These are phyloP conservation scores for Grigorovia yakushimaensis DNA, from an alignment of 805 yeast species.

Conservation along the genomic window DNA sequence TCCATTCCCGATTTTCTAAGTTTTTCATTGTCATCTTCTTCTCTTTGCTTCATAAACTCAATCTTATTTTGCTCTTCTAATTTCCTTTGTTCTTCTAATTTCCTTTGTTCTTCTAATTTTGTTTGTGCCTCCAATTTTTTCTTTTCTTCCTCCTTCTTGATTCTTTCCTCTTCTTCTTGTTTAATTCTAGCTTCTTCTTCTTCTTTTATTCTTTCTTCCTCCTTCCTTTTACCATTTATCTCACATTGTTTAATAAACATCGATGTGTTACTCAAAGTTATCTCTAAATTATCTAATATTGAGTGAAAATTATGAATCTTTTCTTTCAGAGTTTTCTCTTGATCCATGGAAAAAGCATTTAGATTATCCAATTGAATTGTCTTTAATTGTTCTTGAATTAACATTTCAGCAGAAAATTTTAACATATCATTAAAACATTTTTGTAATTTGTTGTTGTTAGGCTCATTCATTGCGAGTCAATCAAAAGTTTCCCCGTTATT, in stretches of 20 bases:
- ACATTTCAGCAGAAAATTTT: conserved; percentile 27
- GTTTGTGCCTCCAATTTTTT: conserved; percentile 6
- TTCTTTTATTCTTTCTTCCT: conserved; percentile 11
- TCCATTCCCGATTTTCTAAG: background rate
- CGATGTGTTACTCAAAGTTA: conserved; percentile 19
- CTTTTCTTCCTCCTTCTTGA: conserved; percentile 3
- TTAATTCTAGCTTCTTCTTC: conserved; percentile 8
- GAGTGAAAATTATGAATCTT: conserved; percentile 23
- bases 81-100: conserved; percentile 7
- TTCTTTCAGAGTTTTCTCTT: conserved; percentile 20
- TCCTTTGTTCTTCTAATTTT: conserved; percentile 6
- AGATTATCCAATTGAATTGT: conserved; percentile 24
- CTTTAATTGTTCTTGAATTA: conserved; percentile 28
- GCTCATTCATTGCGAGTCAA: background rate
- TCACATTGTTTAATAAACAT: conserved; percentile 24
- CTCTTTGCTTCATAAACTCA: too few species aligned
- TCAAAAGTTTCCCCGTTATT: too few species aligned
- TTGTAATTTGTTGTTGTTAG: conserved; percentile 19
- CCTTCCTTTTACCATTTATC: conserved; percentile 25
- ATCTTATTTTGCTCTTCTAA: conserved; percentile 2
- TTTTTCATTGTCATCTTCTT: conserved; percentile 3
- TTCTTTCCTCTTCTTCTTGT: conserved; percentile 1
- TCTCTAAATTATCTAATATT: conserved; percentile 25
- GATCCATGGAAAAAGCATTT: conserved; percentile 20
- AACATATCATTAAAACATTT: conserved; percentile 27